phyloP scores from a whole-genome alignment of 2,329 filamentous ascomycete species.

The Erysiphe neolycopersici region DNA sequence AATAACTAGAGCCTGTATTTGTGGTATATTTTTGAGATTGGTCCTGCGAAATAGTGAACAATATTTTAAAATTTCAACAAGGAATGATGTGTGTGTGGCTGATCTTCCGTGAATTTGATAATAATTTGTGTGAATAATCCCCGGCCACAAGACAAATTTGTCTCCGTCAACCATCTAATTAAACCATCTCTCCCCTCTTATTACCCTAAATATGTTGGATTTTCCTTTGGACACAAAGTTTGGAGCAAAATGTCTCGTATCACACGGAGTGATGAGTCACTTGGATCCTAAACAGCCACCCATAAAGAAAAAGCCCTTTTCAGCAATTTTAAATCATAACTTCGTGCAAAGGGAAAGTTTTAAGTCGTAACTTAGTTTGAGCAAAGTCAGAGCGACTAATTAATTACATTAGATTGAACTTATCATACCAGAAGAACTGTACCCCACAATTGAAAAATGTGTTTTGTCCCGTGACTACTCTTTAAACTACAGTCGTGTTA shows the following conservation, averaged over 20 bases:
- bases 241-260: conserved; percentile 40
- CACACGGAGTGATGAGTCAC: conserved; percentile 39
- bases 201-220: neutral
- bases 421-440: conserved; percentile 39
- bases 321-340: conserved; percentile 32
- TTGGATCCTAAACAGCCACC: conserved; percentile 45
- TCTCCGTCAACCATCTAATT: too few species aligned
- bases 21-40: too few species aligned
- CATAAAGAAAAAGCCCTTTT: conserved; percentile 51
- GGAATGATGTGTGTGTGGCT: too few species aligned
- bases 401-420: conserved; percentile 29
- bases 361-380: neutral
- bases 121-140: too few species aligned
- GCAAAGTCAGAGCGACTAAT: neutral
- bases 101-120: too few species aligned
- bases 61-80: too few species aligned
- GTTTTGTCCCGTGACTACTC: conserved; percentile 18
- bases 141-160: too few species aligned
- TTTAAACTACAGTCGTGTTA: conserved; percentile 36
- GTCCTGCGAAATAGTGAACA: too few species aligned
- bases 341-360: conserved; percentile 38
- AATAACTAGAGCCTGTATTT: too few species aligned
- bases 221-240: neutral
- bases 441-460: conserved; percentile 24
- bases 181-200: too few species aligned